Evolutionary conservation across 257 asterid species (phyloP), one percentile per base, ranked within the genome.

Genomic region (Vinca minor): DNA sequence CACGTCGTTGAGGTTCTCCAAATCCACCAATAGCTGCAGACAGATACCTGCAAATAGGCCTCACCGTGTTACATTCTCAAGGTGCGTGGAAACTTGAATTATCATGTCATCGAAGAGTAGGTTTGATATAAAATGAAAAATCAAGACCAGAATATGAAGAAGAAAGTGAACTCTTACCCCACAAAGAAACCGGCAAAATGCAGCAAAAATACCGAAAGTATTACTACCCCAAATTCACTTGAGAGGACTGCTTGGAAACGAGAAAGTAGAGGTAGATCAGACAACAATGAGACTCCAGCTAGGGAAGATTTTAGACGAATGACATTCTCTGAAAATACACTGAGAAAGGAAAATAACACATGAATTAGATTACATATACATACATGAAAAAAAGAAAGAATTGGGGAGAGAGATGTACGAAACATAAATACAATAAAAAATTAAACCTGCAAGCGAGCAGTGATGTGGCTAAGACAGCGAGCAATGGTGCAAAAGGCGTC

Each of bases 151-250:
- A 61, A 41, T n/a, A 4, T 17, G 18, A 15, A 9, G 28, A 18
- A 32, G 65, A 49, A 23, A 53, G 9, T 62, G 44, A 63, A 68
- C 54, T 62, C 84, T 69, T 91, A 91, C 96, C 98, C 98, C 41
- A 91, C 87, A 55, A 88, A 79, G 75, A 91, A 91, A 48, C 96
- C 98, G 28, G 94, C 86, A 58, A 78, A 77, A 75, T 91, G 98
- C 60, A 91, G 81, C 82, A 86, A 60, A 5, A 91, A 29, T 53
- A 91, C 96, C 12, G 94, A 79, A 77, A 88, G 83, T 53, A 86
- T 74, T 8, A 83, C 72, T 49, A 52, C 70, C 54, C 96, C 94
- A 73, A 84, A 46, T 75, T 86, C 89, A 73, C 85, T 75, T 45
- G 85, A 71, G 70, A 88, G 71, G 38, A 87, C 44, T 71, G 82